Conservation (phyloP, 768 basidiomycete species). For the Hericium erinaceus region DNA sequence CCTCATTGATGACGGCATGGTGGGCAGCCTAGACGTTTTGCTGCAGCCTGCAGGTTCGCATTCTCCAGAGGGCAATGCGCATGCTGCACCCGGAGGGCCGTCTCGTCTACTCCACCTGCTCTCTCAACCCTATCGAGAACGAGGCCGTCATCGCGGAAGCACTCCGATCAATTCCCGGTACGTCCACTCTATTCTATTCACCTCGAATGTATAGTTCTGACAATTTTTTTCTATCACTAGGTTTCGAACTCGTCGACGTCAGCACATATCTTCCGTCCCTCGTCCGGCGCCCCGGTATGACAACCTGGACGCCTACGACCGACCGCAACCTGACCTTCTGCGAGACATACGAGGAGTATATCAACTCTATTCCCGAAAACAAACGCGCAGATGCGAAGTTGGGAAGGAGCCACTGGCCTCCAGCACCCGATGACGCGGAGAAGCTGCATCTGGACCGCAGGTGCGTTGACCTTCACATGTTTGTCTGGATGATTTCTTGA, state of each 20-base stretch:
- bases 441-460: conserved; percentile 61
- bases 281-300: conserved; percentile 65
- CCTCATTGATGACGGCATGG: background rate
- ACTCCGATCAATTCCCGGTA: conserved; percentile 61
- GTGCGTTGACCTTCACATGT: conserved; percentile 31
- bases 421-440: conserved; percentile 44
- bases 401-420: conserved; percentile 71
- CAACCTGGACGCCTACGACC: conserved; percentile 67
- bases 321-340: conserved; percentile 43
- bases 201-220: background rate
- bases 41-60: conserved; percentile 82
- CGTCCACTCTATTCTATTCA: conserved; percentile 8
- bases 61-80: conserved; percentile 87
- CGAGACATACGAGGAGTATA: conserved; percentile 52
- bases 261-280: conserved; percentile 65
- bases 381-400: conserved; percentile 48
- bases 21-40: background rate
- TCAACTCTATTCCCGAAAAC: conserved; percentile 38
- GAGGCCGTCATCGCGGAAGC: conserved; percentile 91
- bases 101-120: conserved; percentile 97
- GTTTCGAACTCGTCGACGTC: conserved; percentile 74
- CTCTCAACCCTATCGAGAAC: conserved; percentile 93
- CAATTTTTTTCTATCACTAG: conserved; percentile 23
- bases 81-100: conserved; percentile 80
- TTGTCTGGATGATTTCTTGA: background rate